A percentile compares a stretch with the other conserved stretches of the same genome.
These are phyloP conservation scores for Kitagawia praeruptora DNA, from an alignment of 129 eudicot genomes.

Conservation along the genomic window DNA sequence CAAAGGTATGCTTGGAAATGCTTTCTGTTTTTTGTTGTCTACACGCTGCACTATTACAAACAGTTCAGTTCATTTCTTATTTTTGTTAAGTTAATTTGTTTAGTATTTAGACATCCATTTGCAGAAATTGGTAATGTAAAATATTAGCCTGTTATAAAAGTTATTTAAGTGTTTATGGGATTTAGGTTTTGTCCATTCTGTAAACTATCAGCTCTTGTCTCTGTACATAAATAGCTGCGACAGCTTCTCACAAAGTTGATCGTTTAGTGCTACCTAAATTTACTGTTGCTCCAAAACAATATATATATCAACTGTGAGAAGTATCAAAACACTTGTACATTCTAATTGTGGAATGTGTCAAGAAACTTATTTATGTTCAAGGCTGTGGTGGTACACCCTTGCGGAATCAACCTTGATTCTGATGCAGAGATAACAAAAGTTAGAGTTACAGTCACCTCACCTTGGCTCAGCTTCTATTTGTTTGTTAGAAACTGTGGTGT, in stretches of 20 bases:
- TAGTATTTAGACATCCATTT: neutral
- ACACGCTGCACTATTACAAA: neutral
- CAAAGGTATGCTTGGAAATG: constrained; percentile 33
- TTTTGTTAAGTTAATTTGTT: neutral
- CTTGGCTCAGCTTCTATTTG: neutral
- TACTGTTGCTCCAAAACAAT: neutral
- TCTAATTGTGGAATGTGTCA: neutral
- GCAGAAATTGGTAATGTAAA: neutral
- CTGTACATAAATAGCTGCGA: neutral
- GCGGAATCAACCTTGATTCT: neutral
- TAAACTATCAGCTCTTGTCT: neutral
- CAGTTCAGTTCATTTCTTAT: neutral
- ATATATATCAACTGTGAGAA: neutral
- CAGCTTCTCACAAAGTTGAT: neutral
- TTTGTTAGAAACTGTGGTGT: neutral
- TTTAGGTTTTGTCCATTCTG: neutral
- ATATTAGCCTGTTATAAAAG: neutral
- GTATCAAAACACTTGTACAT: neutral
- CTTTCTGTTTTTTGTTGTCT: neutral
- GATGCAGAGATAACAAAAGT: neutral
- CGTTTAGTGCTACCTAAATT: neutral
- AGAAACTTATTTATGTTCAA: neutral
- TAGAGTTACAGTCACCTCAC: neutral
- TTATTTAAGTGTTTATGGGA: neutral
- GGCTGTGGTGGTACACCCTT: neutral